A percentile compares a stretch with the other conserved stretches of the same genome.
Evolutionary conservation across 163 green algal species (phyloP).

Genomic region (Scenedesmus sp.): DNA sequence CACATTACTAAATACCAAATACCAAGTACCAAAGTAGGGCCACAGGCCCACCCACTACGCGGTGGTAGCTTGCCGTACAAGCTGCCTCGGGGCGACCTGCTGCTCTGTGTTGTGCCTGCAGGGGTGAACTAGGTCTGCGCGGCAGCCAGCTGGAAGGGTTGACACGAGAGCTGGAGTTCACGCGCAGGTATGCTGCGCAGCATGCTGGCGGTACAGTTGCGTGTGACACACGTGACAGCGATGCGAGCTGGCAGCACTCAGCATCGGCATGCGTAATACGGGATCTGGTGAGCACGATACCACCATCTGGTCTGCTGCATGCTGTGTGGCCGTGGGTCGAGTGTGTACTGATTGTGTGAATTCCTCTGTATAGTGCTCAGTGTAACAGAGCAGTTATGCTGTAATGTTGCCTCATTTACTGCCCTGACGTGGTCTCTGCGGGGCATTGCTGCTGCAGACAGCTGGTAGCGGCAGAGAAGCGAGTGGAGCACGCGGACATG

Average conservation of each 20-base stretch:
- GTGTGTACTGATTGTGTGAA: no score
- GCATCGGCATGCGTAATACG: not conserved
- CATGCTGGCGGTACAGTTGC: not conserved
- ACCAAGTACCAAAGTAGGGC: no score
- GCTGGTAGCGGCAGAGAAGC: slow-evolving; percentile 21
- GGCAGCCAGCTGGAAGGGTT: slow-evolving; percentile 46
- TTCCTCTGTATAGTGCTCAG: no score
- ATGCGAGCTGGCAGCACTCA: not conserved
- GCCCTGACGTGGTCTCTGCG: no score
- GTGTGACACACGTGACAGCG: not conserved
- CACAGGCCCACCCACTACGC: no score
- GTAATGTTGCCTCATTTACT: no score
- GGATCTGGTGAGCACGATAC: not conserved
- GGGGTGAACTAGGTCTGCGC: slow-evolving; percentile 27
- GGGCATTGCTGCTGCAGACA: slow-evolving; percentile 25
- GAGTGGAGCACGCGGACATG: not conserved
- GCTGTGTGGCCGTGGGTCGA: no score
- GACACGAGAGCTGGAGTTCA: slow-evolving; percentile 44
- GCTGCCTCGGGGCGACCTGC: not conserved
- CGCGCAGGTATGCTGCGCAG: slow-evolving; percentile 3
- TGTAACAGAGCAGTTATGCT: no score
- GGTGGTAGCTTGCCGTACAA: not conserved
- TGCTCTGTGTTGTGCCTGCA: not conserved
- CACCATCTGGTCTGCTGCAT: no score
- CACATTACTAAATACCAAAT: no score